Evolutionary conservation across 2,329 filamentous ascomycete species (phyloP).

Genomic region (Diaporthe sp.): DNA sequence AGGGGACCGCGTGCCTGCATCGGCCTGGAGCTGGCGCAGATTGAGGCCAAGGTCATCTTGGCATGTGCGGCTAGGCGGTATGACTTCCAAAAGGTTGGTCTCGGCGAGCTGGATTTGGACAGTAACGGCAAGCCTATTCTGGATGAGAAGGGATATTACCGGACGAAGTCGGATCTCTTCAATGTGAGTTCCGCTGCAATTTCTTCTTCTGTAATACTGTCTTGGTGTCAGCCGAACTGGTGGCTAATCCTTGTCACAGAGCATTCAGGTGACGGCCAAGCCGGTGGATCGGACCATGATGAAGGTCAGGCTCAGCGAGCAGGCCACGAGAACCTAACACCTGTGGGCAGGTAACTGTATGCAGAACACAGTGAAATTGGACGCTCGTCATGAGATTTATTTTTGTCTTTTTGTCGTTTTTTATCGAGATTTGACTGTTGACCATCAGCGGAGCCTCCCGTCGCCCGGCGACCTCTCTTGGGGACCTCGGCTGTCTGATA

Average conservation of each 20-base stretch:
- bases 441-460: conserved; percentile 20
- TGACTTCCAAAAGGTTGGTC: conserved; percentile 51
- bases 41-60: conserved; percentile 51
- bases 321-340: conserved; percentile 11
- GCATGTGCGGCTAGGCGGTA: conserved; percentile 49
- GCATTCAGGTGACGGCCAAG: conserved; percentile 47
- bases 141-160: conserved; percentile 46
- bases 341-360: background rate
- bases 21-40: conserved; percentile 65
- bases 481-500: conserved; percentile 19
- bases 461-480: conserved; percentile 16
- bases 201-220: background rate
- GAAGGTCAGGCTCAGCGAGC: conserved; percentile 44
- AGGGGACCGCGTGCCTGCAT: conserved; percentile 67
- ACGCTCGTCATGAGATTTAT: background rate
- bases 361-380: background rate
- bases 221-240: background rate
- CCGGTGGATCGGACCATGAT: conserved; percentile 47
- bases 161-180: conserved; percentile 46
- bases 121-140: conserved; percentile 42
- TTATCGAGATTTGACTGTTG: conserved; percentile 24
- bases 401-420: background rate
- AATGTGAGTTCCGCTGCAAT: conserved; percentile 43
- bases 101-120: conserved; percentile 48
- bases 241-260: conserved; percentile 41